A percentile compares a stretch with the other conserved stretches of the same genome.
Evolutionary conservation across 352 stramenopile genomes (phyloP).

Genomic region (Globisporangium rhizosaccharum): DNA sequence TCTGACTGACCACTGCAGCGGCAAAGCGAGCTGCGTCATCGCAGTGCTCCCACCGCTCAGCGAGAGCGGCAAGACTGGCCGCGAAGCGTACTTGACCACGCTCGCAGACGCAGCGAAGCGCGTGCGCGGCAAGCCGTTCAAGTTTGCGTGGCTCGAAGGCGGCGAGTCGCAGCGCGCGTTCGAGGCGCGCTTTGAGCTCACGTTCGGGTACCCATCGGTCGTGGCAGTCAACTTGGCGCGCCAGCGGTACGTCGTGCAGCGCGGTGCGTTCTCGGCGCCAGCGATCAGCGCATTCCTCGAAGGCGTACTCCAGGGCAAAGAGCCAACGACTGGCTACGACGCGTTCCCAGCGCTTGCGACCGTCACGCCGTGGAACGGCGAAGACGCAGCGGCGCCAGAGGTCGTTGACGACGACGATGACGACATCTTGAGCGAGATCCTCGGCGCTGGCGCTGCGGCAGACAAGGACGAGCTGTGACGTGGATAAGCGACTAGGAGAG

Average conservation of each 20-base stretch:
- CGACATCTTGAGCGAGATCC: conserved; percentile 85
- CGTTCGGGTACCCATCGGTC: conserved; percentile 89
- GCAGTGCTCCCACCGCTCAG: conserved; percentile 87
- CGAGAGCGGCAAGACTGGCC: conserved; percentile 78
- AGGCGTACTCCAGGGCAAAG: conserved; percentile 59
- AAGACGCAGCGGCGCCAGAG: conserved; percentile 65
- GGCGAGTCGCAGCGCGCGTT: conserved; percentile 72
- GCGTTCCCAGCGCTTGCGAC: conserved; percentile 58
- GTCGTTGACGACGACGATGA: conserved; percentile 77
- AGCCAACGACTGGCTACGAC: conserved; percentile 57
- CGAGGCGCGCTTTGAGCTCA: conserved; percentile 84
- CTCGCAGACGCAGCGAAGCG: conserved; percentile 80
- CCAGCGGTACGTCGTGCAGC: conserved; percentile 81
- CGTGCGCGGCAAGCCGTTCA: conserved; percentile 87
- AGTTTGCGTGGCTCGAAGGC: conserved; percentile 89
- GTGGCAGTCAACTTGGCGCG: conserved; percentile 86
- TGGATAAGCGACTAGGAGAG: not conserved
- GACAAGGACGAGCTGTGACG: conserved; percentile 80
- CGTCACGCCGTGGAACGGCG: conserved; percentile 71
- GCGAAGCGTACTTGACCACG: conserved; percentile 81
- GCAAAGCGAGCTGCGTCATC: conserved; percentile 88
- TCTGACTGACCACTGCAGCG: conserved; percentile 80
- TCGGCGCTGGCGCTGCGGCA: conserved; percentile 33
- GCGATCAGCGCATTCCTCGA: conserved; percentile 75
- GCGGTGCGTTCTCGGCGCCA: conserved; percentile 57